A percentile compares a stretch with the other conserved stretches of the same genome.
phyloP scores from a whole-genome alignment of 2,329 filamentous ascomycete species.

The Alternaria ethzedia region DNA sequence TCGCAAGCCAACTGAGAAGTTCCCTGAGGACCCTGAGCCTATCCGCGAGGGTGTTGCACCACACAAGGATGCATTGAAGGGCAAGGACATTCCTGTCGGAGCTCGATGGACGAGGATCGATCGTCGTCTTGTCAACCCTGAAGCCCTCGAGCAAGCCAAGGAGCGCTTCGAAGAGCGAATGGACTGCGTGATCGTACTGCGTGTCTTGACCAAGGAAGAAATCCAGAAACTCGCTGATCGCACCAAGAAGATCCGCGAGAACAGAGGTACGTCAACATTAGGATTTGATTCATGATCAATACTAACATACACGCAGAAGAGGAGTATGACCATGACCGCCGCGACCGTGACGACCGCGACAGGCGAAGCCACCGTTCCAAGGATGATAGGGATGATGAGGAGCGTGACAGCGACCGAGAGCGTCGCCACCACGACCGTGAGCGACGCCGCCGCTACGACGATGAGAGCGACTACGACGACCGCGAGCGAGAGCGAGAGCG shows the following conservation, averaged over 20 bases:
- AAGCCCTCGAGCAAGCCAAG: constrained; percentile 83
- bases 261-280: constrained; percentile 21
- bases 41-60: constrained; percentile 90
- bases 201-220: constrained; percentile 86
- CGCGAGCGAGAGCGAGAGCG: constrained; percentile 16
- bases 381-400: constrained; percentile 42
- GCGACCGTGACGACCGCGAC: constrained; percentile 39
- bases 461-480: constrained; percentile 38
- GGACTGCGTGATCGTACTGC: constrained; percentile 90
- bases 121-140: constrained; percentile 85
- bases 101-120: constrained; percentile 95
- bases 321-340: constrained; percentile 42
- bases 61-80: constrained; percentile 82
- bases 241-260: constrained; percentile 77
- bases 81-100: constrained; percentile 71
- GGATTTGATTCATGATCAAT: background rate
- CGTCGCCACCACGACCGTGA: constrained; percentile 19
- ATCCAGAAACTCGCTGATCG: constrained; percentile 85
- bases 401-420: constrained; percentile 29
- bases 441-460: constrained; percentile 34
- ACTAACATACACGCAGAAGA: constrained; percentile 30
- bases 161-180: constrained; percentile 91
- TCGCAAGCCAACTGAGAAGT: constrained; percentile 79
- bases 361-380: constrained; percentile 34
- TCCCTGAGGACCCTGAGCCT: constrained; percentile 84